Evolutionary conservation across 192 early-diverging fungal genomes (phyloP).

Genomic region (Physocladia obscura): DNA sequence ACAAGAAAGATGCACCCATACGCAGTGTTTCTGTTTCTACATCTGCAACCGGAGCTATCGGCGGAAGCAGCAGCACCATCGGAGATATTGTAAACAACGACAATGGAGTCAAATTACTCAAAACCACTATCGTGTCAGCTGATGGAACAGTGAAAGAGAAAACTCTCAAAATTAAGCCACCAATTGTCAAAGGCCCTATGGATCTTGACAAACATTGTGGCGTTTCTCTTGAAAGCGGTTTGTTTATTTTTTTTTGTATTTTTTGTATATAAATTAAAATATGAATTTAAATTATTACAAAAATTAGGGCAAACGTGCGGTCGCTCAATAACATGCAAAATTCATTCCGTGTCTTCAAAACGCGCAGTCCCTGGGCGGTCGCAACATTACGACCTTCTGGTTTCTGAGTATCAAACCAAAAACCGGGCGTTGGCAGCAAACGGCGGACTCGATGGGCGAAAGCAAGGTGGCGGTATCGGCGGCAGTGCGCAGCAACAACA

Average conservation of each 20-base stretch:
- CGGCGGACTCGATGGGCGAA: not conserved
- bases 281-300: too few relatives aligned
- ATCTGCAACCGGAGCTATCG: not conserved
- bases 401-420: conserved; percentile 76
- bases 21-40: not conserved
- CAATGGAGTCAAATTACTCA: conserved; percentile 52
- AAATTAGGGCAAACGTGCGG: conserved; percentile 61
- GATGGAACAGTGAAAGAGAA: not conserved
- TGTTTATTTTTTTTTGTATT: not conserved
- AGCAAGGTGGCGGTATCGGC: not conserved
- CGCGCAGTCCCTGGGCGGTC: conserved; percentile 81
- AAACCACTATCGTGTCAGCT: conserved; percentile 15
- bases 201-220: conserved; percentile 93
- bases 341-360: conserved; percentile 86
- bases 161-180: not conserved
- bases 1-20: conserved; percentile 18
- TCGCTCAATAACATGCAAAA: conserved; percentile 93
- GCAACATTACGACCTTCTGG: conserved; percentile 75
- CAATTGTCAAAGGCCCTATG: conserved; percentile 54
- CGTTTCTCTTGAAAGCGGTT: conserved; percentile 42
- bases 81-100: conserved; percentile 56
- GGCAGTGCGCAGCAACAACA: not conserved
- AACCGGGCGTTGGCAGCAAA: conserved; percentile 8
- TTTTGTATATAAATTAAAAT: not conserved
- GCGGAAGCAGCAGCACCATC: conserved; percentile 39